These are phyloP conservation scores for Russula lepida DNA, from an alignment of 768 basidiomycete genomes.

Conservation along the genomic window DNA sequence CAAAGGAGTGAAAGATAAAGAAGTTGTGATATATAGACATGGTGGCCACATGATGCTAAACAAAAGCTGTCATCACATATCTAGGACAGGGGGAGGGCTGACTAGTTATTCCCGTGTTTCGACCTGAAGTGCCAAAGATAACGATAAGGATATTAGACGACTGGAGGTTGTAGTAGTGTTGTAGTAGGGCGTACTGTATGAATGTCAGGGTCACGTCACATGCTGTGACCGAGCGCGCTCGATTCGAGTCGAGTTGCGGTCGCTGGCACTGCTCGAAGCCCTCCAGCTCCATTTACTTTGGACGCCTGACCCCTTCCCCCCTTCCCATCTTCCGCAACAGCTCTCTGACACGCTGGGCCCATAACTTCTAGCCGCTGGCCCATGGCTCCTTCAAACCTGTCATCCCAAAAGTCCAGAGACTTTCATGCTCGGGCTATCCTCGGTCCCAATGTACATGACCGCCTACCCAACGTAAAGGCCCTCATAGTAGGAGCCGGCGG, in stretches of 20 bases:
- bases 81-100: background rate
- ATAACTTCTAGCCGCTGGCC: background rate
- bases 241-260: slow-evolving; percentile 1
- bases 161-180: background rate
- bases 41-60: background rate
- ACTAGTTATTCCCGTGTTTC: background rate
- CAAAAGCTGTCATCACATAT: no score
- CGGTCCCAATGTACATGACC: slow-evolving; percentile 57
- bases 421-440: slow-evolving; percentile 70
- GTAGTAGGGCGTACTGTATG: background rate
- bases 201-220: slow-evolving; percentile 1
- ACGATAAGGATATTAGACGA: background rate
- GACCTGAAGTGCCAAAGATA: background rate
- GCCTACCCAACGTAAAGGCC: slow-evolving; percentile 57
- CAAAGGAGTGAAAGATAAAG: background rate
- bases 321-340: background rate
- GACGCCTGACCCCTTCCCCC: slow-evolving; percentile 6
- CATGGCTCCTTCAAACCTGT: slow-evolving; percentile 7
- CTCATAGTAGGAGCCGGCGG: slow-evolving; percentile 93
- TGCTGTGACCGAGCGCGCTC: slow-evolving; percentile 7
- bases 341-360: background rate
- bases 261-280: background rate
- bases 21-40: background rate
- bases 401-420: slow-evolving; percentile 9
- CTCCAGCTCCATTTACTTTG: background rate